These are phyloP conservation scores for Chenopodium album DNA, from an alignment of 148 eudicot genomes.

Conservation along the genomic window DNA sequence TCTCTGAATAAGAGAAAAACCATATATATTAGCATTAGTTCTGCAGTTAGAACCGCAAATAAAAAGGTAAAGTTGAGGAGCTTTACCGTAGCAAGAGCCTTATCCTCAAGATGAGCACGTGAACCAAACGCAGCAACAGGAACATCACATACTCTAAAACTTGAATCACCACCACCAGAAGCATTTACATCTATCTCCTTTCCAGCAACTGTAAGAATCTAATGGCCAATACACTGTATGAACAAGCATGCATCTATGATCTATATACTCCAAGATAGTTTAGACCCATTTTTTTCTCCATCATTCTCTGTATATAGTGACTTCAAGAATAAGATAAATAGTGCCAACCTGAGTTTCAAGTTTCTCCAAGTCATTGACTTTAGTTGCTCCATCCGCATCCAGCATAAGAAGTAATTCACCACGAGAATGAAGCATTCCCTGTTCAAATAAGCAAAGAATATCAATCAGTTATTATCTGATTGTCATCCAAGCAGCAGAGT, in stretches of 20 bases:
- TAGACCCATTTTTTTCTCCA: background rate
- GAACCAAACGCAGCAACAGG: slow-evolving; percentile 76
- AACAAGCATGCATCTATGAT: slow-evolving; percentile 1
- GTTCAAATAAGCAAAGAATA: slow-evolving; percentile 65
- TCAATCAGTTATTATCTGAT: slow-evolving; percentile 44
- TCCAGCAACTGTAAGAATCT: slow-evolving; percentile 75
- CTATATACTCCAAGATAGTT: background rate
- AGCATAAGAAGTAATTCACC: slow-evolving; percentile 94
- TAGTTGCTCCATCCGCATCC: slow-evolving; percentile 99
- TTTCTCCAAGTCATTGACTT: slow-evolving; percentile 85
- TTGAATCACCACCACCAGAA: slow-evolving; percentile 33
- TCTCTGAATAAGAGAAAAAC: slow-evolving; percentile 52
- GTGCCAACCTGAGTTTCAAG: slow-evolving; percentile 87
- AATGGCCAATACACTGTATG: slow-evolving; percentile 28
- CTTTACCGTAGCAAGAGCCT: slow-evolving; percentile 70
- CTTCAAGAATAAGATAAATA: slow-evolving; percentile 3
- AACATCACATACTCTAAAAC: slow-evolving; percentile 43
- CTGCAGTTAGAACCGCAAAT: background rate
- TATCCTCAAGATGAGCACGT: slow-evolving; percentile 85
- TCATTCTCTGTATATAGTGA: background rate
- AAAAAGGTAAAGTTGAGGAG: slow-evolving; percentile 16
- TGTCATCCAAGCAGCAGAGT: slow-evolving; percentile 18
- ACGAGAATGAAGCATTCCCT: slow-evolving; percentile 99
- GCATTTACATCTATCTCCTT: slow-evolving; percentile 32
- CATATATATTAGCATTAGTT: slow-evolving; percentile 9